These are phyloP conservation scores for Myrica gale DNA, from an alignment of 306 rosid species.

Conservation along the genomic window DNA sequence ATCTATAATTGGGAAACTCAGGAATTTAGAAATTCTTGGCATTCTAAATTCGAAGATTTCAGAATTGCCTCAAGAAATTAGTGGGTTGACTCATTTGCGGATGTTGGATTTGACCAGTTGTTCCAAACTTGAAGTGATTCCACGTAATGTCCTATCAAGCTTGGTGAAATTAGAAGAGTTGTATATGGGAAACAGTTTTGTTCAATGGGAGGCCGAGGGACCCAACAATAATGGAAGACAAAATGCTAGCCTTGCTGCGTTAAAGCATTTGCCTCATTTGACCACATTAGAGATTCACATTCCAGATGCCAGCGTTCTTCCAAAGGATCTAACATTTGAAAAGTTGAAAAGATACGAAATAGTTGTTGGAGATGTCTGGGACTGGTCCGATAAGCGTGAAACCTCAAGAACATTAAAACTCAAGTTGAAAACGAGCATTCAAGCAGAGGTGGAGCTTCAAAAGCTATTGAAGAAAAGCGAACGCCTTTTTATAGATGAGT, in stretches of 20 bases:
- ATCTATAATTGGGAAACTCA: not conserved
- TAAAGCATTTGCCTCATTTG: not conserved
- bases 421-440: not conserved
- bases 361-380: not conserved
- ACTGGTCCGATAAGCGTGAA: not conserved
- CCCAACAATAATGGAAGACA: not conserved
- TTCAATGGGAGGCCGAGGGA: slow-evolving; percentile 5
- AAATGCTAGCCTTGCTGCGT: not conserved
- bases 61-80: not conserved
- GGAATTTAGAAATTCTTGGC: not conserved
- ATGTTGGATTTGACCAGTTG: slow-evolving; percentile 5
- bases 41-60: not conserved
- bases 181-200: not conserved
- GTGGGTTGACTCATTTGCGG: not conserved
- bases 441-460: not conserved
- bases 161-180: not conserved
- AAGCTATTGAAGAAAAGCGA: no score
- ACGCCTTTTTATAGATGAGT: not conserved
- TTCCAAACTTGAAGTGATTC: slow-evolving; percentile 12
- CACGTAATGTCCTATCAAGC: slow-evolving; percentile 2
- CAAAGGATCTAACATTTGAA: not conserved
- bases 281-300: not conserved
- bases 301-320: not conserved
- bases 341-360: not conserved
- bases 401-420: not conserved